These are phyloP conservation scores for Linanthus parryae DNA, from an alignment of 148 eudicot genomes.

Conservation along the genomic window DNA sequence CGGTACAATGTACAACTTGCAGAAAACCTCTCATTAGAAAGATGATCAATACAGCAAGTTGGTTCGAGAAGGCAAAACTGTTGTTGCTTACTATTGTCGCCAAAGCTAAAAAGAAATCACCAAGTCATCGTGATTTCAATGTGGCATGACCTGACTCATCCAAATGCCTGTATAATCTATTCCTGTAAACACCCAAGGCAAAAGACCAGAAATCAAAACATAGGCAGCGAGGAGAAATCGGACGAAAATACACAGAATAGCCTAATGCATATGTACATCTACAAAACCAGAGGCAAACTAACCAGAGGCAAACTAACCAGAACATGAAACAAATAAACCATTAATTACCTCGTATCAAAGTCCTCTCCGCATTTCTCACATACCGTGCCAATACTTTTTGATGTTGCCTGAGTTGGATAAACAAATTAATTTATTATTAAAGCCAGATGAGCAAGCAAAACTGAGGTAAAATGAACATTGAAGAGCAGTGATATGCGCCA, in stretches of 20 bases:
- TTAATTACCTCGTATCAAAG: conserved; percentile 77
- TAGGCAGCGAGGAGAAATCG: not conserved
- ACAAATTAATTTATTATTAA: not conserved
- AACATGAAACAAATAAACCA: not conserved
- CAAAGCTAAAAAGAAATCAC: too few relatives aligned
- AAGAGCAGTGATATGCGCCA: not conserved
- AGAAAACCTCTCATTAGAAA: too few relatives aligned
- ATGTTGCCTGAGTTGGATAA: conserved; percentile 34
- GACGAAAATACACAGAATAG: not conserved
- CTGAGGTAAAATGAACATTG: not conserved
- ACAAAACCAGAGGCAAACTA: not conserved
- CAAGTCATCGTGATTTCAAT: conserved; percentile 44
- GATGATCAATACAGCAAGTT: too few relatives aligned
- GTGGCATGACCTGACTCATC: conserved; percentile 82
- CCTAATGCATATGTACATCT: not conserved
- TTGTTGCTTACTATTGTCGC: too few relatives aligned
- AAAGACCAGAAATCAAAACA: not conserved
- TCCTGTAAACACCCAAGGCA: conserved; percentile 38
- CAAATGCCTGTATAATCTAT: conserved; percentile 73
- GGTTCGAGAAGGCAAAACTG: too few relatives aligned
- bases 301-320: too few relatives aligned
- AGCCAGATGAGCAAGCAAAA: not conserved
- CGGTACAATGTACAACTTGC: too few relatives aligned
- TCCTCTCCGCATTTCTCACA: conserved; percentile 84
- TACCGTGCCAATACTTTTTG: conserved; percentile 34